These are phyloP conservation scores for Solanum sitiens DNA, from an alignment of 257 asterid genomes.

Conservation along the genomic window DNA sequence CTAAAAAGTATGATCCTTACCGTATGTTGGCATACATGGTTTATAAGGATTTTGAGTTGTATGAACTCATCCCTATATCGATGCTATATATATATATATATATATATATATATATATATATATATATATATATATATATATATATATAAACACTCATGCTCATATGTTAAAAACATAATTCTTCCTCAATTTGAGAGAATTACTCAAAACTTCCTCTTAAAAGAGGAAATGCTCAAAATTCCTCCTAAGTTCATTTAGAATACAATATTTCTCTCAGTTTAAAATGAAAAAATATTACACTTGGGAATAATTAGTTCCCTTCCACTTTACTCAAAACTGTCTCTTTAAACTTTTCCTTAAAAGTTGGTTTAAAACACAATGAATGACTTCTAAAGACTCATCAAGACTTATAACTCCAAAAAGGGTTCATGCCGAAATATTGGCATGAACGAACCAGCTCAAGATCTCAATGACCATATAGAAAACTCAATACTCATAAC, in stretches of 20 bases:
- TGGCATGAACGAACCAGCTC: neutral
- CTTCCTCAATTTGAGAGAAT: neutral
- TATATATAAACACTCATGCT: neutral
- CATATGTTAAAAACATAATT: neutral
- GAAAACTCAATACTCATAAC: too few relatives aligned
- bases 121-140: too few relatives aligned
- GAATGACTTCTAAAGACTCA: neutral
- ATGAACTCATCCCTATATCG: too few relatives aligned
- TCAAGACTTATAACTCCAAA: neutral
- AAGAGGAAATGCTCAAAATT: neutral
- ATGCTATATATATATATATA: too few relatives aligned
- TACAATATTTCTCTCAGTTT: neutral
- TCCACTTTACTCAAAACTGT: neutral
- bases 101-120: too few relatives aligned
- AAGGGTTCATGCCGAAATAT: neutral
- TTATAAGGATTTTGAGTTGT: neutral
- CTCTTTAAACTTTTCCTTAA: neutral
- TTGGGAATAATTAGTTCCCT: neutral
- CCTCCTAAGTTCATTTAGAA: neutral
- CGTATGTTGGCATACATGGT: neutral
- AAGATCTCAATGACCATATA: too few relatives aligned
- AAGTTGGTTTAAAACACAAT: neutral
- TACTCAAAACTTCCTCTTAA: neutral
- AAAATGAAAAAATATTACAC: neutral
- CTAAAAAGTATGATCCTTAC: neutral